These are phyloP conservation scores for Castanea sativa DNA, from an alignment of 306 rosid species.

Conservation along the genomic window DNA sequence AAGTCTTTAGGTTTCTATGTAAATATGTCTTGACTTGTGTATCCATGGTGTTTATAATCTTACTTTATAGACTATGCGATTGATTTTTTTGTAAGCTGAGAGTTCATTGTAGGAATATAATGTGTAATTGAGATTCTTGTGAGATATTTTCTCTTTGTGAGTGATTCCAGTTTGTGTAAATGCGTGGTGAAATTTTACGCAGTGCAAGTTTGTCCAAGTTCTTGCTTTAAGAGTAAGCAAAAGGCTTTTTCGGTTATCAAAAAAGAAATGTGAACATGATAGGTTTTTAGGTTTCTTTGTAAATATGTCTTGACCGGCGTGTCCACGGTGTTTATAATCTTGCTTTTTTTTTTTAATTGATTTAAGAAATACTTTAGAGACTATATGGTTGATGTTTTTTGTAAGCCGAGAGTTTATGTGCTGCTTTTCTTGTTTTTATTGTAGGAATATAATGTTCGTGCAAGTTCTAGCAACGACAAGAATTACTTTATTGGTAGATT, in stretches of 20 bases:
- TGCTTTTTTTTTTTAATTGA: neutral
- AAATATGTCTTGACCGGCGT: neutral
- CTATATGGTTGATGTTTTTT: neutral
- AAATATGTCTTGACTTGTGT: neutral
- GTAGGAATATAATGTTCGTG: constrained; percentile 91
- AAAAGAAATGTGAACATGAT: neutral
- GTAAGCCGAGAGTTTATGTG: neutral
- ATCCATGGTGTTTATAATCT: neutral
- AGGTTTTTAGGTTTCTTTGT: neutral
- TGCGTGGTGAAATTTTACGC: neutral
- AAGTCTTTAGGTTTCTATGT: neutral
- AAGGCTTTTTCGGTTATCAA: neutral
- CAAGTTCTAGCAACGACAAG: constrained; percentile 67
- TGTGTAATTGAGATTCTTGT: constrained; percentile 27
- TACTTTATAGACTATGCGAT: neutral
- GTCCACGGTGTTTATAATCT: neutral
- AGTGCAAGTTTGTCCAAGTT: neutral
- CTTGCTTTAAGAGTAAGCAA: neutral
- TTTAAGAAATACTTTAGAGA: neutral
- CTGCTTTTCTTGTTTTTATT: neutral
- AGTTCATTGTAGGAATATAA: constrained; percentile 62
- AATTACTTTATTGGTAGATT: constrained; percentile 81
- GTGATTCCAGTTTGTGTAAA: neutral
- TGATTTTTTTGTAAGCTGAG: neutral
- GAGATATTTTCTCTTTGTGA: neutral